Evolutionary conservation across 2,329 filamentous ascomycete genomes (phyloP).

Genomic region (Magnaporthiopsis incrustans): DNA sequence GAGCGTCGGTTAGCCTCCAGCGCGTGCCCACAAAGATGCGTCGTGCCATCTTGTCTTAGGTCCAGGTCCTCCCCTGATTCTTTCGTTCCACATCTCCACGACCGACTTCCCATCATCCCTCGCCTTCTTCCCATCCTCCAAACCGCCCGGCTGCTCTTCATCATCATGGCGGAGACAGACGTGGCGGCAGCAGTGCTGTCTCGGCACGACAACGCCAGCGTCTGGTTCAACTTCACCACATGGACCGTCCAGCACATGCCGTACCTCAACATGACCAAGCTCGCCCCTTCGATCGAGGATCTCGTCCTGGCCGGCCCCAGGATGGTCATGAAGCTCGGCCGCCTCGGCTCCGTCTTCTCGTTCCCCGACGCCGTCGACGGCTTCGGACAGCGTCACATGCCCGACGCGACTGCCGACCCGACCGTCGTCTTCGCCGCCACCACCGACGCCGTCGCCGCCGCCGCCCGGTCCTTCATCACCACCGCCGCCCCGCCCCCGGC

Average conservation of each 20-base stretch:
- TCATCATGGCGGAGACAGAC: slow-evolving; percentile 1
- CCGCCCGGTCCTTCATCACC: slow-evolving; percentile 21
- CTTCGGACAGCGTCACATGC: slow-evolving; percentile 50
- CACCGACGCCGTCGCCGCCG: slow-evolving; percentile 38
- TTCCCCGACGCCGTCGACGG: slow-evolving; percentile 53
- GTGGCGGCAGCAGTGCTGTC: slow-evolving; percentile 16
- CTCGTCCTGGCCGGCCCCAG: slow-evolving; percentile 62
- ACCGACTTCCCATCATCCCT: neutral
- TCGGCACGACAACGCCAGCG: slow-evolving; percentile 31
- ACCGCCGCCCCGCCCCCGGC: slow-evolving; percentile 29
- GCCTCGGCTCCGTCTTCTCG: slow-evolving; percentile 55
- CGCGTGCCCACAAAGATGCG: neutral
- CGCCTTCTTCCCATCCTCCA: neutral
- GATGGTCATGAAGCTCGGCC: slow-evolving; percentile 60
- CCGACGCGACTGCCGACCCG: slow-evolving; percentile 45
- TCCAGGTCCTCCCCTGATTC: neutral
- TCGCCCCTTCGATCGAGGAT: slow-evolving; percentile 59
- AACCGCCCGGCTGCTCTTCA: neutral
- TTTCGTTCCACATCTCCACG: neutral
- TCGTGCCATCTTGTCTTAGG: neutral
- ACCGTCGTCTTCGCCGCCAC: slow-evolving; percentile 21
- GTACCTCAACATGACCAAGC: slow-evolving; percentile 45
- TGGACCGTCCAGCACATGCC: slow-evolving; percentile 41
- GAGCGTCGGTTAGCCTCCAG: neutral
- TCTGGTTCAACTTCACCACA: slow-evolving; percentile 45